Conservation (phyloP, 768 basidiomycete species). For the Macrolepiota albuminosa region DNA sequence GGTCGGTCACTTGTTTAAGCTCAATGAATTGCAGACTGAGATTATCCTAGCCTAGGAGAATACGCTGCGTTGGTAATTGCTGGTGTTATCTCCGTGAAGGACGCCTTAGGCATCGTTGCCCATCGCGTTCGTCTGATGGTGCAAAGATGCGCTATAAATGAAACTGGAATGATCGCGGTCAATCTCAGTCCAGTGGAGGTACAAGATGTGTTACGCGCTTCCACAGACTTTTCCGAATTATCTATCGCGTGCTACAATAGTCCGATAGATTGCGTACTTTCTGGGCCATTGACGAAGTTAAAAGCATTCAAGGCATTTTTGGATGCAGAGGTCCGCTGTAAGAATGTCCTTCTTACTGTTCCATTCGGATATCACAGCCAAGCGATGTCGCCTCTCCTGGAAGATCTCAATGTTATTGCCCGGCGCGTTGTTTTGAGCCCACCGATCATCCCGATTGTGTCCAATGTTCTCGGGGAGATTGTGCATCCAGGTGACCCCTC, state of each 20-base stretch:
- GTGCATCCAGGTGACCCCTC: constrained; percentile 46
- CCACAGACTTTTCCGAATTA: constrained; percentile 30
- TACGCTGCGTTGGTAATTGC: constrained; percentile 68
- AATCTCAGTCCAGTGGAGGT: constrained; percentile 31
- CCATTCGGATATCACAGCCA: constrained; percentile 64
- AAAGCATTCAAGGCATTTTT: constrained; percentile 36
- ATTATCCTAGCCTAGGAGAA: constrained; percentile 59
- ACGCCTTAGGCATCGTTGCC: constrained; percentile 55
- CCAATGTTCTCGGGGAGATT: constrained; percentile 52
- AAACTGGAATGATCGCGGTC: constrained; percentile 62
- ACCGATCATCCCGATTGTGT: constrained; percentile 57
- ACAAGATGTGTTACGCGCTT: constrained; percentile 28
- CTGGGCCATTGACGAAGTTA: constrained; percentile 47
- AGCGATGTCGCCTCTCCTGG: constrained; percentile 55
- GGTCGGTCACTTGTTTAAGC: constrained; percentile 35
- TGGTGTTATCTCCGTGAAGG: constrained; percentile 49
- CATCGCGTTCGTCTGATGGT: constrained; percentile 54
- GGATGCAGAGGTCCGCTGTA: constrained; percentile 29
- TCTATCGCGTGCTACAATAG: constrained; percentile 63
- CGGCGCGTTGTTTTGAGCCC: constrained; percentile 31
- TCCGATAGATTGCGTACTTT: constrained; percentile 49
- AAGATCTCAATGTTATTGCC: constrained; percentile 41
- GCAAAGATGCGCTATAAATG: constrained; percentile 34
- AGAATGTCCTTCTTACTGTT: constrained; percentile 41
- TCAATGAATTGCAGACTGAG: constrained; percentile 2